Base-by-base conservation (phyloP, 1,139 yeast species). In the Yamadazyma membranifaciens region DNA sequence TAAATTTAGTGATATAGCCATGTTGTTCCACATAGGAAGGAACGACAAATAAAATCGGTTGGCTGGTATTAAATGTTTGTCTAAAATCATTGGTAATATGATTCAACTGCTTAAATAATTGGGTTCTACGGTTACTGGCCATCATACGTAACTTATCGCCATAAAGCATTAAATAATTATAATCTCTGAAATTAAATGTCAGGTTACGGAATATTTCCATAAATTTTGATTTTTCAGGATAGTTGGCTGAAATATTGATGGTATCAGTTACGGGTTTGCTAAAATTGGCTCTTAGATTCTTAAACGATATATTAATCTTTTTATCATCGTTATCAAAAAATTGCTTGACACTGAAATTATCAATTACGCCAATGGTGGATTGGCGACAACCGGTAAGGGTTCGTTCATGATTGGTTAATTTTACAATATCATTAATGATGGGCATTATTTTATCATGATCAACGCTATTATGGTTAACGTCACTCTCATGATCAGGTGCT, bases 371-470 rank as follows among this genome's bases (percentile, higher is more conserved):
- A 9, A 36, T 7, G 4, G 7, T 6, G 4, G n/a, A 7, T 22
- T 36, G 38, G 14, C n/a, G n/a, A 12, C 9, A 9, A 11, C 16
- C 12, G 10, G 22, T 22, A 5, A 3, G 11, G 1, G 2, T 14
- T 20, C 12, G 6, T 28, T 36, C 48, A 9, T 45, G 44, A 32
- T 46, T 49, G 14, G 45, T 52, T 40, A 59, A 51, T 17, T 56
- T 41, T 9, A 57, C 43, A 9, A 56, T 27, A 31, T 54, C 51
- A 33, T 59, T 61, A 11, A 57, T 51, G 22, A 50, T 47, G n/a
- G 45, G 51, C 1, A 45, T 35, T 12, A 39, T 36, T 27, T 20
- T 35, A 29, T 31, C 39, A 25, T 40, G 35, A 33, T 20, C 24
- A 20, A 7, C 7, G 24, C 7, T 7, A 20, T 38, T 45, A 6